Percentiles rank a stretch among this genome's conserved stretches.
Conservation (phyloP, 768 basidiomycete species). For the Mycena polygramma region DNA sequence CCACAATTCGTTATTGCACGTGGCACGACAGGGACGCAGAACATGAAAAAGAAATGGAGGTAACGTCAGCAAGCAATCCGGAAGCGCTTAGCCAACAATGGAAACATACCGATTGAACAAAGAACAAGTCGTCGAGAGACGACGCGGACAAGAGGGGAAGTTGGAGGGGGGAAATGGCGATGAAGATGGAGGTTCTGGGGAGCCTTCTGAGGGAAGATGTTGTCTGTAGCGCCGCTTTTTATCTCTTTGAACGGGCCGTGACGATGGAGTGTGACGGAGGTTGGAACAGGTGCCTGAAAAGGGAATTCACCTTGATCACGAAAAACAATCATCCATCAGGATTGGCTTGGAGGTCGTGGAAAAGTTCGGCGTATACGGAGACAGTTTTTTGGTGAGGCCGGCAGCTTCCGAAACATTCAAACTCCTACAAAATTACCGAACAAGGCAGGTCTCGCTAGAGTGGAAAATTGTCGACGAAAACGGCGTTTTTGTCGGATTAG, state of each 20-base stretch:
- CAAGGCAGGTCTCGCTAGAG: slow-evolving; percentile 9
- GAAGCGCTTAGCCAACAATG: slow-evolving; percentile 24
- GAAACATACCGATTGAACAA: slow-evolving; percentile 27
- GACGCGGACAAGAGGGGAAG: slow-evolving; percentile 4
- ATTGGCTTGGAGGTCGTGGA: slow-evolving; percentile 1
- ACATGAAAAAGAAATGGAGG: slow-evolving; percentile 14
- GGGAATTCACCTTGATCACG: not conserved
- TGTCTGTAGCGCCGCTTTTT: slow-evolving; percentile 24
- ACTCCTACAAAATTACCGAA: not conserved
- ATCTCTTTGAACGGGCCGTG: slow-evolving; percentile 15
- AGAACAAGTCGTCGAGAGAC: slow-evolving; percentile 9
- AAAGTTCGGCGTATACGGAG: not conserved
- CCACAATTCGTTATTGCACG: slow-evolving; percentile 23
- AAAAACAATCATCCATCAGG: not conserved
- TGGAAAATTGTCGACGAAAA: slow-evolving; percentile 4
- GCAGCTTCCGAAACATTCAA: slow-evolving; percentile 1
- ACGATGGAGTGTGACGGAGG: not conserved
- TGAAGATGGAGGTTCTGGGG: slow-evolving; percentile 3
- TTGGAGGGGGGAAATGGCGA: not conserved
- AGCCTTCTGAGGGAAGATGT: slow-evolving; percentile 15
- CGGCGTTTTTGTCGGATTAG: slow-evolving; percentile 13
- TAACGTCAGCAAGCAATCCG: slow-evolving; percentile 32
- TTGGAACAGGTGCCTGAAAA: not conserved
- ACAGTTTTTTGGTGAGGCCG: not conserved
- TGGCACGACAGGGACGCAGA: slow-evolving; percentile 15